These are phyloP conservation scores for Sporothrix pallida DNA, from an alignment of 2,329 filamentous ascomycete species.

Conservation along the genomic window DNA sequence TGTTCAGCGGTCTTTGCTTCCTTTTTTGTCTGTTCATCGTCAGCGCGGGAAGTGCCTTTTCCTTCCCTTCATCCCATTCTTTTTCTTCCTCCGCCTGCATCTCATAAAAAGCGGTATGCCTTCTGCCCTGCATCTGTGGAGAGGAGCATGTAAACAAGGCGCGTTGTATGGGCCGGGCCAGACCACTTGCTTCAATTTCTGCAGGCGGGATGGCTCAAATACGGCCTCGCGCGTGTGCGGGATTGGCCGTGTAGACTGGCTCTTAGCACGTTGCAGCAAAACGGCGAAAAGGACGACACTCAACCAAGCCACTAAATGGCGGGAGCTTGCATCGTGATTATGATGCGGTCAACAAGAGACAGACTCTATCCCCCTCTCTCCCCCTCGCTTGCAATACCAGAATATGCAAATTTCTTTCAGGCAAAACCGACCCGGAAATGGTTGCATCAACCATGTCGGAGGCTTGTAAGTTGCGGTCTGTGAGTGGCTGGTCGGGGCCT, in stretches of 20 bases:
- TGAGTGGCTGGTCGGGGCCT: not conserved
- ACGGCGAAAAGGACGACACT: not conserved
- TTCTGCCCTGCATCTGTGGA: not conserved
- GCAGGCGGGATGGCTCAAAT: not conserved
- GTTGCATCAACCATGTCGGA: not conserved
- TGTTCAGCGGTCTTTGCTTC: not conserved
- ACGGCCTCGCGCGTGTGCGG: not conserved
- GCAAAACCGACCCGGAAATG: not conserved
- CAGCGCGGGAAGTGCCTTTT: not conserved
- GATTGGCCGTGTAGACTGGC: not conserved
- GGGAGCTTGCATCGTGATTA: not conserved
- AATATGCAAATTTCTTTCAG: not conserved
- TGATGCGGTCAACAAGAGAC: not conserved
- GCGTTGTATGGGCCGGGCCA: not conserved
- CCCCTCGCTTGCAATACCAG: not conserved
- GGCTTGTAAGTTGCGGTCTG: slow-evolving; percentile 8
- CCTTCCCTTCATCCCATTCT: too few relatives aligned
- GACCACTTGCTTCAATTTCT: not conserved
- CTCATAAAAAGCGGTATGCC: not conserved
- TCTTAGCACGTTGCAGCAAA: too few relatives aligned
- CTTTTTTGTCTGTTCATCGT: not conserved
- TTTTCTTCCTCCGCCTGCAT: too few relatives aligned
- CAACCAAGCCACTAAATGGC: not conserved
- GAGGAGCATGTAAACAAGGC: not conserved
- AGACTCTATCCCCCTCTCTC: not conserved